phyloP scores from a whole-genome alignment of 2,329 filamentous ascomycete genomes.

The Exophiala calicioides region DNA sequence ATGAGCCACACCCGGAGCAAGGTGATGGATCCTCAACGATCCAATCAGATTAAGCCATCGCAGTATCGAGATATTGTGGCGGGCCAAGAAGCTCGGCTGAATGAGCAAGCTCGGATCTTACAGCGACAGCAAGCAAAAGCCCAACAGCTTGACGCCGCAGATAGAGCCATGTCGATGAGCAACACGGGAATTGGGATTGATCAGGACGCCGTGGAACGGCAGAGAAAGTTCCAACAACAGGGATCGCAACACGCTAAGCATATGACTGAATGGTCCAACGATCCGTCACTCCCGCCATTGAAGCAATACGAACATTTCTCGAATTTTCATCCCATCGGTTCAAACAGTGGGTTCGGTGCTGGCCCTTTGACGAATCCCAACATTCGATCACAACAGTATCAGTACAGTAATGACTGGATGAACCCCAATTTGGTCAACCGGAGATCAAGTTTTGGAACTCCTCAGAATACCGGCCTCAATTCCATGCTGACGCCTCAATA shows the following conservation, averaged over 20 bases:
- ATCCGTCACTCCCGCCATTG: constrained; percentile 25
- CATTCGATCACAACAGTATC: constrained; percentile 21
- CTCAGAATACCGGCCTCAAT: constrained; percentile 17
- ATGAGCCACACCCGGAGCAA: constrained; percentile 20
- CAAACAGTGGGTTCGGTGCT: constrained; percentile 8
- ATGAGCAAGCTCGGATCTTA: constrained; percentile 31
- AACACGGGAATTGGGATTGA: constrained; percentile 28
- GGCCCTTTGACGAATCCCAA: constrained; percentile 19
- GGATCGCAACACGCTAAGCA: constrained; percentile 31
- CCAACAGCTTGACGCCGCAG: constrained; percentile 23
- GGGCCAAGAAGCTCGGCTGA: constrained; percentile 30
- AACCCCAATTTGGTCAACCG: constrained; percentile 11
- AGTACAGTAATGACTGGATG: constrained; percentile 31
- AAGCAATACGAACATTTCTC: constrained; percentile 24
- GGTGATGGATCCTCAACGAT: constrained; percentile 13
- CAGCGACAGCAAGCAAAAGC: constrained; percentile 30
- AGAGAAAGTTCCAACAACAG: constrained; percentile 30
- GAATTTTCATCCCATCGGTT: constrained; percentile 12
- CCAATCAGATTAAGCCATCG: constrained; percentile 22
- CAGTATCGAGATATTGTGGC: constrained; percentile 27
- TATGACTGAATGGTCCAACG: constrained; percentile 28
- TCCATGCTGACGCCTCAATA: constrained; percentile 18
- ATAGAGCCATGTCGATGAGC: constrained; percentile 3
- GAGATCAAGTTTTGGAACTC: constrained; percentile 10
- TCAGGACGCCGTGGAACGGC: constrained; percentile 28